Conservation (phyloP, 73 alveolate genomes). For the Uronychia setigera region DNA sequence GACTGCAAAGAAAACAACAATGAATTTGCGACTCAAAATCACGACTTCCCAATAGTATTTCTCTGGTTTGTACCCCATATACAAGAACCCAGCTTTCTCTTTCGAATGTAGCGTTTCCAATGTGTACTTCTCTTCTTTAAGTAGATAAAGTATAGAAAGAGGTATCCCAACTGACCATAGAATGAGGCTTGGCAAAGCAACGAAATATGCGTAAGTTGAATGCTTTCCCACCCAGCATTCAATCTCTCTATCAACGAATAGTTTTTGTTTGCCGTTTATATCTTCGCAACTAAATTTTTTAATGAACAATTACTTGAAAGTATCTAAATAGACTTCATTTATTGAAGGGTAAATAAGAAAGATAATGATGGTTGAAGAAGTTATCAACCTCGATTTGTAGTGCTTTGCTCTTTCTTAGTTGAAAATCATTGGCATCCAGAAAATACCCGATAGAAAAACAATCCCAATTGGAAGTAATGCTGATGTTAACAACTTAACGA, state of each 20-base stretch:
- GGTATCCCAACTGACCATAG: constrained; percentile 66
- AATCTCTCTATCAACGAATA: too few species aligned
- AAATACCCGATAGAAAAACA: neutral
- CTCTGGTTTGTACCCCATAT: constrained; percentile 51
- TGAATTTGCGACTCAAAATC: constrained; percentile 55
- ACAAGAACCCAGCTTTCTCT: constrained; percentile 57
- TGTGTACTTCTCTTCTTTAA: constrained; percentile 35
- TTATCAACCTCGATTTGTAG: too few species aligned
- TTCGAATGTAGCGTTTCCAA: constrained; percentile 37
- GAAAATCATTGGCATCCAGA: neutral
- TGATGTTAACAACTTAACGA: neutral
- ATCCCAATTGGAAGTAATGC: neutral
- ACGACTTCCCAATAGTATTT: constrained; percentile 59
- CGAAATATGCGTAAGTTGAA: too few species aligned
- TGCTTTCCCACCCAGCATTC: too few species aligned
- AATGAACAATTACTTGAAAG: too few species aligned
- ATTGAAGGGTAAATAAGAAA: too few species aligned
- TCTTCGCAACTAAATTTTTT: too few species aligned
- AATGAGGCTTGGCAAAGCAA: constrained; percentile 46
- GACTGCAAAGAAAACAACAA: too few species aligned
- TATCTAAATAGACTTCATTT: too few species aligned
- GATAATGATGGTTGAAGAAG: too few species aligned
- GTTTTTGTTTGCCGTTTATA: too few species aligned
- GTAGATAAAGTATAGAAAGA: constrained; percentile 22
- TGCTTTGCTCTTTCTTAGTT: neutral